These are phyloP conservation scores for Podila minutissima DNA, from an alignment of 192 early-diverging fungal species.

Conservation along the genomic window DNA sequence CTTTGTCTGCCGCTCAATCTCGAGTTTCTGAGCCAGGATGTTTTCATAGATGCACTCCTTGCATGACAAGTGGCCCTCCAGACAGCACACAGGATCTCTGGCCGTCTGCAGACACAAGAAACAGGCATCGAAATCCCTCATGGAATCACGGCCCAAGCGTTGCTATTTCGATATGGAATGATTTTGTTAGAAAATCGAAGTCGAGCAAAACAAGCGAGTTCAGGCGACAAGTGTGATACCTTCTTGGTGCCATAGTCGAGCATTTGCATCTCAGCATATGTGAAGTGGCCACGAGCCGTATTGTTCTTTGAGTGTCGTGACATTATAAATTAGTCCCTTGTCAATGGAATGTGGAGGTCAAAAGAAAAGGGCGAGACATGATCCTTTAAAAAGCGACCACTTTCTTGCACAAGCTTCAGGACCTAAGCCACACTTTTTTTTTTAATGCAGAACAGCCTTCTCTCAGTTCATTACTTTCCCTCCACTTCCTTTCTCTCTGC, in stretches of 20 bases:
- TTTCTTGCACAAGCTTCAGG: no score
- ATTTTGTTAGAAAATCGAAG: not conserved
- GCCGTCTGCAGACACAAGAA: conserved; percentile 86
- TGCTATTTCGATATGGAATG: conserved; percentile 53
- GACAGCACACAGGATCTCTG: conserved; percentile 74
- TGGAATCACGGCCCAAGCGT: conserved; percentile 85
- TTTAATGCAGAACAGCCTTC: no score
- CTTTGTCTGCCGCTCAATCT: conserved; percentile 68
- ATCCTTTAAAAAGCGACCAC: no score
- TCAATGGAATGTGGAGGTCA: not conserved
- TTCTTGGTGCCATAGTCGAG: conserved; percentile 93
- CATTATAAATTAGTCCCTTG: conserved; percentile 54
- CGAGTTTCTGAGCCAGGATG: conserved; percentile 86
- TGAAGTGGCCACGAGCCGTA: conserved; percentile 90
- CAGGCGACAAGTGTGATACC: conserved; percentile 34
- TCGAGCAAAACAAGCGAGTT: not conserved
- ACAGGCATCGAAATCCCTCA: conserved; percentile 87
- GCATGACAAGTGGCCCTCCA: conserved; percentile 87
- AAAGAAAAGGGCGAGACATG: not conserved
- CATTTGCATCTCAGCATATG: conserved; percentile 86
- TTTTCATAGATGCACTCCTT: conserved; percentile 89
- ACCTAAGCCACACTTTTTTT: no score
- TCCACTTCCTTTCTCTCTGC: not conserved
- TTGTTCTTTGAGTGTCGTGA: conserved; percentile 95
- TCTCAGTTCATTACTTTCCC: not conserved